Conservation (phyloP, 2,329 filamentous ascomycete genomes). For the Aspergillus phoenicis region DNA sequence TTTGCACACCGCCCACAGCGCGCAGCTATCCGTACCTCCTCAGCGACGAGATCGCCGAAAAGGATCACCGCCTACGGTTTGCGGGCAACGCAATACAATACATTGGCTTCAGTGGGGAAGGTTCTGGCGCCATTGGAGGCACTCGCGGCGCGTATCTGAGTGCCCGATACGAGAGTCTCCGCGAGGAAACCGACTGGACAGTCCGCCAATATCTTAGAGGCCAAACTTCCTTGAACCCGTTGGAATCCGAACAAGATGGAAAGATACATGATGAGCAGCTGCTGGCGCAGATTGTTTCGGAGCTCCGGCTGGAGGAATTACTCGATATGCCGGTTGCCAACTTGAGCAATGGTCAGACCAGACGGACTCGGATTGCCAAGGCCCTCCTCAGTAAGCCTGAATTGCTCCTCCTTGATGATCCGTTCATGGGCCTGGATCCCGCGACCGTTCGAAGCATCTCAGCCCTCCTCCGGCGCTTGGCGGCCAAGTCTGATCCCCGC, state of each 20-base stretch:
- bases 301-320: constrained; percentile 70
- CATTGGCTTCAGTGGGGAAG: constrained; percentile 84
- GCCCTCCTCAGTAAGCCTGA: constrained; percentile 78
- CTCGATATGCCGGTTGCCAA: constrained; percentile 83
- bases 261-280: constrained; percentile 53
- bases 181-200: constrained; percentile 86
- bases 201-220: constrained; percentile 78
- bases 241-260: constrained; percentile 57
- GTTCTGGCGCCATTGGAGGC: constrained; percentile 51
- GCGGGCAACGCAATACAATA: constrained; percentile 75
- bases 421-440: constrained; percentile 94
- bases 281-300: constrained; percentile 65
- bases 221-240: constrained; percentile 79
- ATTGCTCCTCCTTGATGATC: constrained; percentile 84
- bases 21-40: constrained; percentile 79
- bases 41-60: constrained; percentile 59
- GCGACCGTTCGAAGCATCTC: constrained; percentile 74
- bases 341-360: constrained; percentile 89
- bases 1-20: constrained; percentile 74
- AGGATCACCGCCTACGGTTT: constrained; percentile 55
- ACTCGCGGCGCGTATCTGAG: constrained; percentile 77
- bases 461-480: constrained; percentile 68
- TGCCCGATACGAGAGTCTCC: constrained; percentile 83
- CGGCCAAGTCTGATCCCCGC: constrained; percentile 66
- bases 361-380: constrained; percentile 83